These are phyloP conservation scores for Kwoniella dendrophila DNA, from an alignment of 768 basidiomycete species.

Conservation along the genomic window DNA sequence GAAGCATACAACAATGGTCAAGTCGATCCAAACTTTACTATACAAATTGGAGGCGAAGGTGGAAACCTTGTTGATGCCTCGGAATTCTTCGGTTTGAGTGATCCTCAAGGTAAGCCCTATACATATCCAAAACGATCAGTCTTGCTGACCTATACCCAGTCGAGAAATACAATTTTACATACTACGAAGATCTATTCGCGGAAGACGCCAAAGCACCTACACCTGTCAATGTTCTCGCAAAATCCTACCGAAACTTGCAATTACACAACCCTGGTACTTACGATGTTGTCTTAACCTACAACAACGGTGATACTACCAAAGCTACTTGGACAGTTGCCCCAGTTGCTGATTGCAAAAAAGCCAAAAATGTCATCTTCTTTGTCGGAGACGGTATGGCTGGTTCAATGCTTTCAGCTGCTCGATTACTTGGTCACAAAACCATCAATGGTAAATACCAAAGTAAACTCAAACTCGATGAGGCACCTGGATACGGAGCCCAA, in stretches of 20 bases:
- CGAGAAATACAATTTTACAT: conserved; percentile 51
- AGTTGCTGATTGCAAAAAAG: conserved; percentile 41
- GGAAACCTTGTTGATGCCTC: conserved; percentile 40
- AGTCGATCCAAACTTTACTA: conserved; percentile 45
- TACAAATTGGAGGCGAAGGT: conserved; percentile 51
- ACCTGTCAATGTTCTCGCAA: conserved; percentile 55
- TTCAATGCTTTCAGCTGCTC: conserved; percentile 55
- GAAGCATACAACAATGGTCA: conserved; percentile 56
- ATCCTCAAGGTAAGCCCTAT: conserved; percentile 31
- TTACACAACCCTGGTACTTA: conserved; percentile 56
- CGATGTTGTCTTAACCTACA: conserved; percentile 52
- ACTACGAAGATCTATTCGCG: conserved; percentile 55
- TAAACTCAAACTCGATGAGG: conserved; percentile 42
- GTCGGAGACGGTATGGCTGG: conserved; percentile 50
- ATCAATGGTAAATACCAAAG: conserved; percentile 57
- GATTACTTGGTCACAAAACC: conserved; percentile 57
- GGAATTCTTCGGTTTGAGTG: conserved; percentile 47
- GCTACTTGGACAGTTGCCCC: conserved; percentile 55
- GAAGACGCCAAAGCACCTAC: conserved; percentile 45
- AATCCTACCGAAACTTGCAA: conserved; percentile 55
- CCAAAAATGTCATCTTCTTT: conserved; percentile 58
- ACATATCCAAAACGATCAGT: conserved; percentile 15
- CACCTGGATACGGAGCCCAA: conserved; percentile 49
- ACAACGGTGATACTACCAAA: conserved; percentile 47
- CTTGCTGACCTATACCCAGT: not conserved